A percentile compares a stretch with the other conserved stretches of the same genome.
These are phyloP conservation scores for Solanum gandarillasii DNA, from an alignment of 257 asterid species.

Conservation along the genomic window DNA sequence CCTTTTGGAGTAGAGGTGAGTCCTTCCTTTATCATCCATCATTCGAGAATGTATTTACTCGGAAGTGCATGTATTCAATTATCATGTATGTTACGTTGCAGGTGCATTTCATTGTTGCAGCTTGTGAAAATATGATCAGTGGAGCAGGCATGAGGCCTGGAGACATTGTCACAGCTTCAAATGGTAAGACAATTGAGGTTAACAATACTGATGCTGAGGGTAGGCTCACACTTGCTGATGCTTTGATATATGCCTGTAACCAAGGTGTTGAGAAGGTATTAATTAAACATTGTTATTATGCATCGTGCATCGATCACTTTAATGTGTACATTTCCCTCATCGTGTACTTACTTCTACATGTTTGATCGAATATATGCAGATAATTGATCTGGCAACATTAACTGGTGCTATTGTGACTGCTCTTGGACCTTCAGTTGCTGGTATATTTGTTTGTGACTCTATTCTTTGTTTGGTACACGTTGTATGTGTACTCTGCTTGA, in stretches of 20 bases:
- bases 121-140: slow-evolving; percentile 94
- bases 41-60: not conserved
- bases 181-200: slow-evolving; percentile 95
- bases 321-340: not conserved
- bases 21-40: not conserved
- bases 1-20: slow-evolving; percentile 93
- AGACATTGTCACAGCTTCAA: slow-evolving; percentile 79
- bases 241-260: slow-evolving; percentile 87
- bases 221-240: slow-evolving; percentile 94
- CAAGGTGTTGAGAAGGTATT: slow-evolving; percentile 90
- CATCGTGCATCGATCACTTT: not conserved
- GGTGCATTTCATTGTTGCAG: slow-evolving; percentile 96
- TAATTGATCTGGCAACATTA: slow-evolving; percentile 84
- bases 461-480: not conserved
- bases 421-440: slow-evolving; percentile 91
- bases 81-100: slow-evolving; percentile 3
- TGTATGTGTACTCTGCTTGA: not conserved
- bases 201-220: slow-evolving; percentile 99
- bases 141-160: slow-evolving; percentile 98
- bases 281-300: not conserved
- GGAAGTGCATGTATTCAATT: not conserved
- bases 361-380: slow-evolving; percentile 26
- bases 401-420: slow-evolving; percentile 83
- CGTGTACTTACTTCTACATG: not conserved
- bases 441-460: slow-evolving; percentile 16